These are phyloP conservation scores for Turritis glabra DNA, from an alignment of 345 rosid genomes.

Conservation along the genomic window DNA sequence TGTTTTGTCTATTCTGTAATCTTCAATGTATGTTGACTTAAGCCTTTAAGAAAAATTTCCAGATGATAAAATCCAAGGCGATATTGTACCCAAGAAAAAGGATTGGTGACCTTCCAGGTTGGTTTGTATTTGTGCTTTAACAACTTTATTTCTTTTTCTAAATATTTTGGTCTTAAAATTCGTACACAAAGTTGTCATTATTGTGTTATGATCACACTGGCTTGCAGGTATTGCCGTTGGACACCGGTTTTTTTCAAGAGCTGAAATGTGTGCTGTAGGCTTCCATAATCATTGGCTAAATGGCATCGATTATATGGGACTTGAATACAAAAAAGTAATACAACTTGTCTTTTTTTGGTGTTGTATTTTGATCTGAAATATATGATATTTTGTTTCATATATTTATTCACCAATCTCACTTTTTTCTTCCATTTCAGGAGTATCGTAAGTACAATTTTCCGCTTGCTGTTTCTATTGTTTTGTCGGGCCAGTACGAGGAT, in stretches of 20 bases:
- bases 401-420: not conserved
- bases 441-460: constrained; percentile 56
- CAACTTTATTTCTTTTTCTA: not conserved
- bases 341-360: not conserved
- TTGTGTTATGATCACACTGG: not conserved
- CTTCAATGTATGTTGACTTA: not conserved
- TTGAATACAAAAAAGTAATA: constrained; percentile 52
- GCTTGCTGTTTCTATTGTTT: constrained; percentile 68
- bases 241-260: constrained; percentile 84
- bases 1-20: not conserved
- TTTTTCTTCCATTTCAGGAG: constrained; percentile 46
- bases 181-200: not conserved
- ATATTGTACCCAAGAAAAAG: constrained; percentile 58
- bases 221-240: constrained; percentile 83
- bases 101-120: constrained; percentile 82
- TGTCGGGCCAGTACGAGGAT: constrained; percentile 97
- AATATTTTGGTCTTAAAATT: not conserved
- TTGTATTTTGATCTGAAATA: not conserved
- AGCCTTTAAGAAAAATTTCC: not conserved
- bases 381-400: not conserved
- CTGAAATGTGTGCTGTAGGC: constrained; percentile 92
- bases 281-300: constrained; percentile 93
- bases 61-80: constrained; percentile 57
- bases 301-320: constrained; percentile 89
- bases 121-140: constrained; percentile 29